phyloP scores from a whole-genome alignment of 352 stramenopile species.

The Globisporangium orthogonon region DNA sequence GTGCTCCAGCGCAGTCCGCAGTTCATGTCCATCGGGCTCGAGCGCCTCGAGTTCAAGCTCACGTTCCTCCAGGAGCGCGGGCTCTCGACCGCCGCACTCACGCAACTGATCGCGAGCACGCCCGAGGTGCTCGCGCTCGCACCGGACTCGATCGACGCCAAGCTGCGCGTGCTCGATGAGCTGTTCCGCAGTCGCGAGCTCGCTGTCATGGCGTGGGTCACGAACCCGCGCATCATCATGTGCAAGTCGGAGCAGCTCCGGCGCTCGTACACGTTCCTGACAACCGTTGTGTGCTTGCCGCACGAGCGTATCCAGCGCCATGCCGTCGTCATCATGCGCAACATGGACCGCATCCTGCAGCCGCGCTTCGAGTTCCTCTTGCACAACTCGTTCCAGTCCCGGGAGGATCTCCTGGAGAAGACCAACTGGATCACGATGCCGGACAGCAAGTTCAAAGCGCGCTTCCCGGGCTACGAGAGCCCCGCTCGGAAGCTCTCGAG shows the following conservation, averaged over 20 bases:
- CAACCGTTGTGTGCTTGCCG: conserved; percentile 23
- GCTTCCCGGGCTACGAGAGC: conserved; percentile 21
- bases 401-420: conserved; percentile 8
- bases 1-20: conserved; percentile 36
- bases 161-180: conserved; percentile 30
- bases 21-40: conserved; percentile 27
- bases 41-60: conserved; percentile 28
- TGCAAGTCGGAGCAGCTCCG: conserved; percentile 33
- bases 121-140: conserved; percentile 36
- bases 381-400: not conserved
- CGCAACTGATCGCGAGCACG: conserved; percentile 24
- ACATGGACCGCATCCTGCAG: conserved; percentile 25
- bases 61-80: conserved; percentile 23
- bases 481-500: not conserved
- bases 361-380: conserved; percentile 45
- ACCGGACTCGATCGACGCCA: conserved; percentile 28
- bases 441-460: conserved; percentile 21
- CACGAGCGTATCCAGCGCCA: conserved; percentile 24
- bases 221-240: conserved; percentile 42
- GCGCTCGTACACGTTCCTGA: conserved; percentile 32
- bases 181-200: conserved; percentile 26
- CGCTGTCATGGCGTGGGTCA: conserved; percentile 15
- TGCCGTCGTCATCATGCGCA: conserved; percentile 34
- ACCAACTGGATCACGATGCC: conserved; percentile 30
- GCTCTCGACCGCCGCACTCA: conserved; percentile 22